Evolutionary conservation across 2,329 filamentous ascomycete genomes (phyloP).

Genomic region (Knufia petricola): DNA sequence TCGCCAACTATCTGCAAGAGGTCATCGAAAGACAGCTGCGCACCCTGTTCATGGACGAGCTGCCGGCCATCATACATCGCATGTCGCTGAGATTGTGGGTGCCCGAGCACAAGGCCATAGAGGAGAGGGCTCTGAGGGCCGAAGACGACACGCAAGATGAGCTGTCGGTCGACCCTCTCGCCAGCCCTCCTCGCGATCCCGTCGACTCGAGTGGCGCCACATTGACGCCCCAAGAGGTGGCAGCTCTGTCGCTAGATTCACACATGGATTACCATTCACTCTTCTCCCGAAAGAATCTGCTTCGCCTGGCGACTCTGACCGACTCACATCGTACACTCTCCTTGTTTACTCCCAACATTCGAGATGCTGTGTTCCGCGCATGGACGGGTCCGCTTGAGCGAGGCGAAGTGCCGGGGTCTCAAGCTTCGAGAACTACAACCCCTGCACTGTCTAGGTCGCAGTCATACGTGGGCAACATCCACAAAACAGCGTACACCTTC

Average conservation of each 20-base stretch:
- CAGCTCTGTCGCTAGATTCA: slow-evolving; percentile 67
- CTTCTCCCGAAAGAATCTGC: slow-evolving; percentile 89
- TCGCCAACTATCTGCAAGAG: slow-evolving; percentile 90
- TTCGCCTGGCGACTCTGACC: slow-evolving; percentile 70
- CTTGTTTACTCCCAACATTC: slow-evolving; percentile 81
- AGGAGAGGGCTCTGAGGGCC: slow-evolving; percentile 46
- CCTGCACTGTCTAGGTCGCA: slow-evolving; percentile 52
- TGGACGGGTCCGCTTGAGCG: slow-evolving; percentile 75
- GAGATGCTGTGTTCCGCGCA: slow-evolving; percentile 81
- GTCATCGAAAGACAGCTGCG: slow-evolving; percentile 91
- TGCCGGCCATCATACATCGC: slow-evolving; percentile 91
- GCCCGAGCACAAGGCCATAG: slow-evolving; percentile 66
- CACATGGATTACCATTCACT: slow-evolving; percentile 74
- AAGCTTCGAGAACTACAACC: slow-evolving; percentile 30
- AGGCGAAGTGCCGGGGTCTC: slow-evolving; percentile 42
- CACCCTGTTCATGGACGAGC: slow-evolving; percentile 92
- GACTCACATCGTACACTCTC: slow-evolving; percentile 86
- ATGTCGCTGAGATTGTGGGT: slow-evolving; percentile 83
- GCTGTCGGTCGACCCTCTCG: slow-evolving; percentile 65
- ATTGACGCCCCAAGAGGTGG: slow-evolving; percentile 64
- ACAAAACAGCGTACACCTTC: slow-evolving; percentile 57
- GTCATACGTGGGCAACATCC: slow-evolving; percentile 46
- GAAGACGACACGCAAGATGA: slow-evolving; percentile 47
- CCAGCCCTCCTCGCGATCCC: slow-evolving; percentile 69
- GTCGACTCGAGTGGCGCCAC: slow-evolving; percentile 72